Conservation (phyloP, 306 rosid genomes). For the Prinsepia uniflora region DNA sequence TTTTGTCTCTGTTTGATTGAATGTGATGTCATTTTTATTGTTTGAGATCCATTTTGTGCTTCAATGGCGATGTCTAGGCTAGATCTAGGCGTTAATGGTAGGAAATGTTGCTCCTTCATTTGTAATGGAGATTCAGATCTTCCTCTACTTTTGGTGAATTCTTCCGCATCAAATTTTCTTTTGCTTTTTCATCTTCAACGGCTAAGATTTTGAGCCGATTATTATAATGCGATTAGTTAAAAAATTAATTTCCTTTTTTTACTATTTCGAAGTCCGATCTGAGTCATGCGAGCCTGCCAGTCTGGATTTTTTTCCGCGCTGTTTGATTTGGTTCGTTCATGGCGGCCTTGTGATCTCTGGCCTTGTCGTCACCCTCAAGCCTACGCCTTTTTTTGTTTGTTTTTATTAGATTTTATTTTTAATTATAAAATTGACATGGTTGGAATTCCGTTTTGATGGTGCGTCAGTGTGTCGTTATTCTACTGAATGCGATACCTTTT, state of each 20-base stretch:
- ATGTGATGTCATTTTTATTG: background rate
- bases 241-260: background rate
- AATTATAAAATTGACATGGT: background rate
- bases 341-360: background rate
- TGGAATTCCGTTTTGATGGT: background rate
- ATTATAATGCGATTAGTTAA: background rate
- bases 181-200: background rate
- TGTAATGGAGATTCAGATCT: background rate
- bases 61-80: background rate
- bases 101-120: background rate
- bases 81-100: constrained; percentile 7
- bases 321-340: background rate
- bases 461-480: too few relatives aligned
- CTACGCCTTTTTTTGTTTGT: too few relatives aligned
- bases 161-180: background rate
- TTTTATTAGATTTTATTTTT: too few relatives aligned
- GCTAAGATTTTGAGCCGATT: constrained; percentile 2
- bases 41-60: background rate
- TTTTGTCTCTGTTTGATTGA: background rate
- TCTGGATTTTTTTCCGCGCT: constrained; percentile 4
- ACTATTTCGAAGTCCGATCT: background rate
- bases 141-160: background rate
- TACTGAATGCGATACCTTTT: background rate
- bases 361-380: background rate
- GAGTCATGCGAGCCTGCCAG: background rate